These are phyloP conservation scores for Filobasidium uniguttulatum DNA, from an alignment of 1,284 basidiomycete species.

Conservation along the genomic window DNA sequence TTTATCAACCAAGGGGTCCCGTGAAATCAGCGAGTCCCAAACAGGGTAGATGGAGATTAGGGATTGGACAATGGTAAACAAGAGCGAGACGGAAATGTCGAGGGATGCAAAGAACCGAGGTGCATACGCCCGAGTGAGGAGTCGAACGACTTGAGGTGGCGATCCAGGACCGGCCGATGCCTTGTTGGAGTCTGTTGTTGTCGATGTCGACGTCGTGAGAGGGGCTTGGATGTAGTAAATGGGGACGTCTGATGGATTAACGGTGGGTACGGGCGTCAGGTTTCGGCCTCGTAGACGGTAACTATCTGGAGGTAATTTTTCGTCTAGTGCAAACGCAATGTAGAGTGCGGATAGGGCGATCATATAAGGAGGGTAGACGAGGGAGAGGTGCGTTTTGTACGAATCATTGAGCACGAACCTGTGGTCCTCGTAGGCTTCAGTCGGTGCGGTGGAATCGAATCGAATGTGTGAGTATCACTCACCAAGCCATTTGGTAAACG, in stretches of 20 bases:
- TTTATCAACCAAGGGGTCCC: too few relatives aligned
- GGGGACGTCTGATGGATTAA: neutral
- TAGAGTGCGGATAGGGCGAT: conserved; percentile 84
- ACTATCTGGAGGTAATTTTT: conserved; percentile 15
- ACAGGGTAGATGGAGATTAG: conserved; percentile 76
- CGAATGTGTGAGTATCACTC: conserved; percentile 13
- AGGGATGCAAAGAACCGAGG: conserved; percentile 65
- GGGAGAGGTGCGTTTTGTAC: conserved; percentile 76
- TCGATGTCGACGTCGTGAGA: conserved; percentile 41
- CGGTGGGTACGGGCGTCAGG: conserved; percentile 5
- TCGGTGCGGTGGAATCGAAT: neutral
- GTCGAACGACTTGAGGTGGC: neutral
- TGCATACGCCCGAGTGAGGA: conserved; percentile 22
- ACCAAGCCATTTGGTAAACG: conserved; percentile 41
- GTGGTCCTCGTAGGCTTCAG: neutral
- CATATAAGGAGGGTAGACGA: conserved; percentile 84
- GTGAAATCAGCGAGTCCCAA: conserved; percentile 55
- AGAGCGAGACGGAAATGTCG: conserved; percentile 64
- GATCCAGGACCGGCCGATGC: conserved; percentile 2
- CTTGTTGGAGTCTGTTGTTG: conserved; percentile 16
- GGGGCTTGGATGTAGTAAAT: neutral
- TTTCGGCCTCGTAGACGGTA: conserved; percentile 5
- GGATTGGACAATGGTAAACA: conserved; percentile 81
- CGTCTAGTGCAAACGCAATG: conserved; percentile 48
- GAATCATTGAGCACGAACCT: conserved; percentile 97